A percentile compares a stretch with the other conserved stretches of the same genome.
These are phyloP conservation scores for Sclerotinia spermophila DNA, from an alignment of 2,329 filamentous ascomycete species.

Conservation along the genomic window DNA sequence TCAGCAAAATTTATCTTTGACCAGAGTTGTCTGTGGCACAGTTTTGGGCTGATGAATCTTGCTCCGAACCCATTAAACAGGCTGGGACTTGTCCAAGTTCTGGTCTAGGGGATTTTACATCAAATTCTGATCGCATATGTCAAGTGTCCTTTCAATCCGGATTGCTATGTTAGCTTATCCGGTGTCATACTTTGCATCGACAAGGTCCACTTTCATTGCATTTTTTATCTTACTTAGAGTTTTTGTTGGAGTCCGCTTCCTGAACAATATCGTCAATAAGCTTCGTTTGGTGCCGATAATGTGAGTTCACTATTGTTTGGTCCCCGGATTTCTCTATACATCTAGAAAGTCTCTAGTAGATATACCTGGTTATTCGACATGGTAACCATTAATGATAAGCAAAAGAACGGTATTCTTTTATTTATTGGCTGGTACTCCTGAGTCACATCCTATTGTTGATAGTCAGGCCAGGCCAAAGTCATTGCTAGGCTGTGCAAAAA, in stretches of 20 bases:
- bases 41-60: neutral
- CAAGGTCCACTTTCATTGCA: neutral
- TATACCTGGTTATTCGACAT: neutral
- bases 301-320: neutral
- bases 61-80: neutral
- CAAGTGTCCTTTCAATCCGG: neutral
- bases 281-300: neutral
- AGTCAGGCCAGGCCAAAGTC: too few species aligned
- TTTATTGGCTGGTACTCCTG: neutral
- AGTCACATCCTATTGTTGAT: neutral
- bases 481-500: too few species aligned
- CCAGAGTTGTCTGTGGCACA: neutral
- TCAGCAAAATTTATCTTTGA: too few species aligned
- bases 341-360: neutral
- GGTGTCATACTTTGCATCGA: neutral
- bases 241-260: neutral
- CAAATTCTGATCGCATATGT: neutral
- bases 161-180: neutral
- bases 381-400: neutral
- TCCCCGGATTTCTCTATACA: neutral
- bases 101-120: neutral
- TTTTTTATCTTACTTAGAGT: neutral
- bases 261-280: neutral
- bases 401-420: neutral
- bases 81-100: neutral